Conservation (phyloP, 495 filamentous ascomycete genomes). For the Neurospora sp. region DNA sequence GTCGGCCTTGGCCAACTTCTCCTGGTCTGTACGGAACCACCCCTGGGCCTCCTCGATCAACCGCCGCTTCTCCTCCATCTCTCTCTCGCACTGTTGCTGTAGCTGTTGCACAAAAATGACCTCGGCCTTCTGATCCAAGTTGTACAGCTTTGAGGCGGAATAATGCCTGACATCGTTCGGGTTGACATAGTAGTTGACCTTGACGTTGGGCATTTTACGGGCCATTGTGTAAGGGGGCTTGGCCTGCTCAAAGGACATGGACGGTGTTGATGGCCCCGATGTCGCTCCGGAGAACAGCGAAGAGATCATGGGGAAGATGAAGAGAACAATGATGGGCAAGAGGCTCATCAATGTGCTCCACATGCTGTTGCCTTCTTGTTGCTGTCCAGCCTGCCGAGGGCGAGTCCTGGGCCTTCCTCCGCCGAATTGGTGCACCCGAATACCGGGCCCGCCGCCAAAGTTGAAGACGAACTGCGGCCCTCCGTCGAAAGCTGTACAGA, state of each 20-base stretch:
- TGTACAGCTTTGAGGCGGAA: constrained; percentile 50
- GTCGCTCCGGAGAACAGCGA: constrained; percentile 59
- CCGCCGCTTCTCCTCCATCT: constrained; percentile 49
- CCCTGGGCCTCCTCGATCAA: constrained; percentile 74
- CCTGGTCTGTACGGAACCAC: constrained; percentile 74
- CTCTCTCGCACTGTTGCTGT: constrained; percentile 59
- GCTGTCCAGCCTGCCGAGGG: constrained; percentile 55
- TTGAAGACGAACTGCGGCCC: constrained; percentile 89
- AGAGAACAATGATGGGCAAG: constrained; percentile 78
- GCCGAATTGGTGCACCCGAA: constrained; percentile 82
- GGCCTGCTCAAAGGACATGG: constrained; percentile 59
- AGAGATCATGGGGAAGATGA: constrained; percentile 77
- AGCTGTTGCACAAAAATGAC: constrained; percentile 55
- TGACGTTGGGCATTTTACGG: constrained; percentile 57
- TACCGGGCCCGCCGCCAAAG: constrained; percentile 69
- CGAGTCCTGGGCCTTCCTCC: constrained; percentile 56
- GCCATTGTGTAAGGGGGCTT: constrained; percentile 59
- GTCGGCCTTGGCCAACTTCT: constrained; percentile 52
- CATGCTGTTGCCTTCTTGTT: constrained; percentile 34
- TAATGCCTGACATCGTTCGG: constrained; percentile 65
- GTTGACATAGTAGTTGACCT: constrained; percentile 76
- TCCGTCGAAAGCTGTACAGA: constrained; percentile 44
- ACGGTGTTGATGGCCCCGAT: constrained; percentile 49
- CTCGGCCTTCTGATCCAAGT: constrained; percentile 72
- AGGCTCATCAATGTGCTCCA: constrained; percentile 53